Percentiles rank a stretch among this genome's conserved stretches.
Conservation (phyloP, 176 grass and related monocot species). For the Alopecurus myosuroides region DNA sequence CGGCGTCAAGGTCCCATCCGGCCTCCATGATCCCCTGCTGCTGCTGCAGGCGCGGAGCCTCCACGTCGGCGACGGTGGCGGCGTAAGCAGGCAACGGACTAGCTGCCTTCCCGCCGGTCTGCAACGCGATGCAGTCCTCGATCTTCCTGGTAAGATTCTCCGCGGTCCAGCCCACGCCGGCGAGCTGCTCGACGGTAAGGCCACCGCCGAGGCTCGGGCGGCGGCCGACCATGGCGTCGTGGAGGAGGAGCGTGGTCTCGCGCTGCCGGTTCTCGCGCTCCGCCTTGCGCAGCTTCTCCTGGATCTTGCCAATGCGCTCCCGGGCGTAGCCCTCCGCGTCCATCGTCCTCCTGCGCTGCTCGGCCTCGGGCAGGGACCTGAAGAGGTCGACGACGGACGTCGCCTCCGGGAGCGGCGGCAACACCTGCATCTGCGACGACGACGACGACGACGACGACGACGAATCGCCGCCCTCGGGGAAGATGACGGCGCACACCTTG, state of each 20-base stretch:
- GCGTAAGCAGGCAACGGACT: not conserved
- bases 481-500: not conserved
- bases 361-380: conserved; percentile 27
- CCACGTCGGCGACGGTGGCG: not conserved
- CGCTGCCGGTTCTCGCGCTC: conserved; percentile 12
- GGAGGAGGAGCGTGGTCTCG: conserved; percentile 22
- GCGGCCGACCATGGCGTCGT: conserved; percentile 12
- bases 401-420: not conserved
- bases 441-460: not conserved
- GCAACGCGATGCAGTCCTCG: not conserved
- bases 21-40: not conserved
- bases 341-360: conserved; percentile 44
- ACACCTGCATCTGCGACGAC: not conserved
- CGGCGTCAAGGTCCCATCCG: not conserved
- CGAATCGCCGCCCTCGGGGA: not conserved
- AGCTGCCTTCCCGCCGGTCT: not conserved
- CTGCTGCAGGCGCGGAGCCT: not conserved
- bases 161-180: not conserved
- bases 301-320: conserved; percentile 22
- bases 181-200: conserved; percentile 27
- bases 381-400: not conserved
- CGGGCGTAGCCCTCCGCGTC: conserved; percentile 32
- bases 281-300: conserved; percentile 32
- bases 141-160: conserved; percentile 20
- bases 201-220: not conserved